Conservation (phyloP, 352 stramenopile genomes). For the Blastocystis sp. region DNA sequence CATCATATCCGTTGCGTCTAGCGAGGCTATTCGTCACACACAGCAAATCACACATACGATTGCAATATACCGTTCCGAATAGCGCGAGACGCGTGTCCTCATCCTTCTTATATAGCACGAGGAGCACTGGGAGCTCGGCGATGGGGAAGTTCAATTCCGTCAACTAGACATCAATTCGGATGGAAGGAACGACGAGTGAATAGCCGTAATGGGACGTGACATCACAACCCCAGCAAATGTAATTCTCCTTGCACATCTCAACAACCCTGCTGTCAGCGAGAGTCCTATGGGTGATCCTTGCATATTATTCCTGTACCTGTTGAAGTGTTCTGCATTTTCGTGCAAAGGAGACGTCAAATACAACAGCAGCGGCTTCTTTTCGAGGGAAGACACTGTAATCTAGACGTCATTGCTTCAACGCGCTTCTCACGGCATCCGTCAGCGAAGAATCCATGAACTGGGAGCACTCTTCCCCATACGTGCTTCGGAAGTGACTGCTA, state of each 20-base stretch:
- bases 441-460: constrained; percentile 61
- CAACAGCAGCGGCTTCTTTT: constrained; percentile 21
- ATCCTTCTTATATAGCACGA: constrained; percentile 41
- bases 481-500: neutral
- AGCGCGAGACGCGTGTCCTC: neutral
- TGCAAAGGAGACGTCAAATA: constrained; percentile 61
- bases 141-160: constrained; percentile 33
- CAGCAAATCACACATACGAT: no score
- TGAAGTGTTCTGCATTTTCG: constrained; percentile 61
- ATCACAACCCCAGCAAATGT: constrained; percentile 61
- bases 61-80: constrained; percentile 14
- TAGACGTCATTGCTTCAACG: neutral
- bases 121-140: constrained; percentile 19
- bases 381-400: constrained; percentile 27
- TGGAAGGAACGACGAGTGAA: neutral
- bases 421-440: constrained; percentile 13
- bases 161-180: constrained; percentile 2
- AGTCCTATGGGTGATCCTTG: neutral
- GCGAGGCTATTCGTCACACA: no score
- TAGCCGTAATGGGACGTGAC: constrained; percentile 37
- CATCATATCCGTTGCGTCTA: no score
- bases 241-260: constrained; percentile 10
- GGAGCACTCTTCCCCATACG: constrained; percentile 26
- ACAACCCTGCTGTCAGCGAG: constrained; percentile 10
- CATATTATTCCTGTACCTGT: constrained; percentile 3